Evolutionary conservation across 805 yeast species (phyloP), one percentile per base, ranked within the genome.

Genomic region (Komagataella pseudopastoris): DNA sequence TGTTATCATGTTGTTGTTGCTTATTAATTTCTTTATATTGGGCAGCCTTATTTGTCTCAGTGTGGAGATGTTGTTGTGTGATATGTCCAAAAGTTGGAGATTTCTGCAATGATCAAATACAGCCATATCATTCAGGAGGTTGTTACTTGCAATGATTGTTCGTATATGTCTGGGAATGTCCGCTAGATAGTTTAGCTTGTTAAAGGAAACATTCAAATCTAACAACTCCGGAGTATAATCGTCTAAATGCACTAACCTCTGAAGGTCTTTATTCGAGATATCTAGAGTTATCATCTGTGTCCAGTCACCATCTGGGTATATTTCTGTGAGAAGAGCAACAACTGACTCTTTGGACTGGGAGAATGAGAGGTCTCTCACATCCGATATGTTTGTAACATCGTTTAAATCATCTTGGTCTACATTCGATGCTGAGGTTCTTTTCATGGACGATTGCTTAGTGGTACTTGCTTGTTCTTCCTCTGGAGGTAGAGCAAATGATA

Each of bases 241-340:
- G 36, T 70, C 63, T 36, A 78, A 64, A 51, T 71, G 77, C 48
- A 71, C 70, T 23, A 77, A 58, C 48, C 70, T 72, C 6, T 68
- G 68, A 18, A 78, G 62, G 17, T 58, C 61, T 30, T 59, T 59
- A 12, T 59, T 65, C 2, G 65, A 54, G 17, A 78, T 56, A 43
- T 63, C 61, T n/a, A 78, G 63, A 18, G 64, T 66, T 7, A 53
- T 58, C 2, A 77, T 60, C 12, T 56, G 55, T 39, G 68, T 66
- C 83, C 83, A 78, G 49, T 68, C 63, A 3, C 65, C 64, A 22
- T 65, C 60, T 1, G 76, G 67, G 49, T 73, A 62, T 2, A 61
- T 57, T 44, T 72, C 74, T 1, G 77, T 75, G 23, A 78, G 69
- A 2, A 74, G 67, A 6, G 76, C 63, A 3, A 76, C 76, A 44